Conservation (phyloP, 345 rosid species). For the Acer saccharum region DNA sequence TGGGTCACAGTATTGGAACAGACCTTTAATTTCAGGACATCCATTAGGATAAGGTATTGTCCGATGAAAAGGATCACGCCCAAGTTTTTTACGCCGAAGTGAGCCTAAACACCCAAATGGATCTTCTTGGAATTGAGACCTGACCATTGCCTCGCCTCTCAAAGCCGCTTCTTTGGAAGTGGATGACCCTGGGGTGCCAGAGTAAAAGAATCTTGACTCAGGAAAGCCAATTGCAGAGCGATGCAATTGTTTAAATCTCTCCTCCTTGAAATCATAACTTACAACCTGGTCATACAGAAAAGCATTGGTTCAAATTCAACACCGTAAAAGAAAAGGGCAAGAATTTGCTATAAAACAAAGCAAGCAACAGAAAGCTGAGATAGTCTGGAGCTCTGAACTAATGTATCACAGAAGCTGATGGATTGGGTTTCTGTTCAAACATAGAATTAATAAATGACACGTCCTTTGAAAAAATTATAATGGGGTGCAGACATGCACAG, state of each 20-base stretch:
- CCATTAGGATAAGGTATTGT: conserved; percentile 90
- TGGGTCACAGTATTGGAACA: conserved; percentile 81
- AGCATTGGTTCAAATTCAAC: neutral
- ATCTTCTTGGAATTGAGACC: conserved; percentile 79
- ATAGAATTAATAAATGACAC: neutral
- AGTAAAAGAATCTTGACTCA: conserved; percentile 65
- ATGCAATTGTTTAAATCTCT: conserved; percentile 77
- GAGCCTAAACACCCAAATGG: conserved; percentile 87
- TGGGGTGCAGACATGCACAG: neutral
- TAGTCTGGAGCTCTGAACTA: neutral
- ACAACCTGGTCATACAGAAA: conserved; percentile 57
- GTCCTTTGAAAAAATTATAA: no score
- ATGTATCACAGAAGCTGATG: neutral
- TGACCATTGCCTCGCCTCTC: conserved; percentile 82
- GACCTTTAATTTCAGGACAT: conserved; percentile 79
- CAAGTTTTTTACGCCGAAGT: conserved; percentile 75
- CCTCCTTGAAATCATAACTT: conserved; percentile 91
- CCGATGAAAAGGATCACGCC: conserved; percentile 93
- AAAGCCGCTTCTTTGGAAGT: conserved; percentile 70
- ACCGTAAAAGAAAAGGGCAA: neutral
- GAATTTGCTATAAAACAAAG: neutral
- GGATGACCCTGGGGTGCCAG: conserved; percentile 70
- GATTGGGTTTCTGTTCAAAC: neutral
- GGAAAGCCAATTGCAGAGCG: conserved; percentile 87
- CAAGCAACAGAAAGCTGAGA: neutral